Base-by-base conservation (phyloP, 1,139 yeast genomes). In the Debaryomycetaceae sp. region DNA sequence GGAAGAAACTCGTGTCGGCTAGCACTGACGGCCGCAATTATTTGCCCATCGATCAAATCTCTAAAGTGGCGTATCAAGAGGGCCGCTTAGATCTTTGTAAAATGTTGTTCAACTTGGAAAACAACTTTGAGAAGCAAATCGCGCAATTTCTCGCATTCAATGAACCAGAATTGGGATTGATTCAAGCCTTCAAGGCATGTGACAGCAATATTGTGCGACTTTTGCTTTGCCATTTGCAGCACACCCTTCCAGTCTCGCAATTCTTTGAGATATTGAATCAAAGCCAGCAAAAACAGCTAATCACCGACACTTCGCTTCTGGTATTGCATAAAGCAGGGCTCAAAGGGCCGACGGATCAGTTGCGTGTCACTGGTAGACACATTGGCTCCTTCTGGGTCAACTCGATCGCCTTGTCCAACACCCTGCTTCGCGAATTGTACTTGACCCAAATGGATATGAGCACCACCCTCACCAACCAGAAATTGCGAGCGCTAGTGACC, bases 11-110 rank as follows among this genome's bases (percentile, higher is more conserved):
- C 13, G 25, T 43, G 2, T 45, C 56, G 10, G 26, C 30, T 31
- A 16, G 27, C 16, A 25, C 29, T 16, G 29, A 28, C 27, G 24
- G 30, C 16, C 38, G 40, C 13, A 58, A 57, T 32, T 50, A 51
- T 16, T 55, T 80, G 0, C 67, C 92, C 0, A 76, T 77, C 43
- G 73, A 73, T 8, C 60, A 67, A 25, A 72, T 90, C 22, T 76
- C 92, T 0, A 62, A 66, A 13, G 63, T 72, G 16, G 95, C 97
- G 1, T 75, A 69, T 43, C 78, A 79, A 39, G 96, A 90, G 50
- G 98, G 98, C 2, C 62, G 97, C 22, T 51, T 68, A 4, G 62
- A 64, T 16, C 55, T 90, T 16, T 79, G 95, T 21, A 72, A 77
- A 32, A 56, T 68, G 27, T 51, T 87, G 16, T 64, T 82, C 3